Evolutionary conservation across 2,329 filamentous ascomycete genomes (phyloP).

Genomic region (Penicillium sp.): DNA sequence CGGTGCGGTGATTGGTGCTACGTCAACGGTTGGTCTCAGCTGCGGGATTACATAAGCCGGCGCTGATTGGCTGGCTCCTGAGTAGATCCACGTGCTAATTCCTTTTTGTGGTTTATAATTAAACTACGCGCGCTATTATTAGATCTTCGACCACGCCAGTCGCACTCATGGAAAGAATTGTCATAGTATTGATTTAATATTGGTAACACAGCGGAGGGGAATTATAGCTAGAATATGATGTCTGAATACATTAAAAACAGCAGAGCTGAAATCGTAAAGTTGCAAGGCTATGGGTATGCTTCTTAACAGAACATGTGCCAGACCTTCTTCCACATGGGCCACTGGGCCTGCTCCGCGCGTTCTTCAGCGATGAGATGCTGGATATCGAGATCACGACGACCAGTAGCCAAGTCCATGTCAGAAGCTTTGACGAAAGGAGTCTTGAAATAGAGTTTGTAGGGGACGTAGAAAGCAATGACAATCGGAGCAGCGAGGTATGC

Average conservation of each 20-base stretch:
- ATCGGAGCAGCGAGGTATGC: constrained; percentile 56
- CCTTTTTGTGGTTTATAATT: background rate
- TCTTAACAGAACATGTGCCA: constrained; percentile 69
- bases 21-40: constrained; percentile 3
- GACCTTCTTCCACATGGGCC: constrained; percentile 72
- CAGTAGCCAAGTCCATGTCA: constrained; percentile 85
- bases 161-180: no score
- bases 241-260: background rate
- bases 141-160: background rate
- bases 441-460: constrained; percentile 70
- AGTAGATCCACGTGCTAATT: constrained; percentile 5
- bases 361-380: constrained; percentile 76
- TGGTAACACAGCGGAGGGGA: no score
- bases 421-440: constrained; percentile 63
- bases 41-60: constrained; percentile 1
- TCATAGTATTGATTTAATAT: background rate
- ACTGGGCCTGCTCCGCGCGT: constrained; percentile 64
- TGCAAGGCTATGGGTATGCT: background rate
- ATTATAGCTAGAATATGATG: background rate
- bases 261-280: background rate
- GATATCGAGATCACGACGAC: constrained; percentile 79
- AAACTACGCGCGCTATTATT: constrained; percentile 2
- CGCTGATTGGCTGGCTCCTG: background rate
- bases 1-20: constrained; percentile 8
- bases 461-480: constrained; percentile 60